A percentile compares a stretch with the other conserved stretches of the same genome.
Conservation (phyloP, 257 asterid genomes). For the Solanum ahanhuiri region DNA sequence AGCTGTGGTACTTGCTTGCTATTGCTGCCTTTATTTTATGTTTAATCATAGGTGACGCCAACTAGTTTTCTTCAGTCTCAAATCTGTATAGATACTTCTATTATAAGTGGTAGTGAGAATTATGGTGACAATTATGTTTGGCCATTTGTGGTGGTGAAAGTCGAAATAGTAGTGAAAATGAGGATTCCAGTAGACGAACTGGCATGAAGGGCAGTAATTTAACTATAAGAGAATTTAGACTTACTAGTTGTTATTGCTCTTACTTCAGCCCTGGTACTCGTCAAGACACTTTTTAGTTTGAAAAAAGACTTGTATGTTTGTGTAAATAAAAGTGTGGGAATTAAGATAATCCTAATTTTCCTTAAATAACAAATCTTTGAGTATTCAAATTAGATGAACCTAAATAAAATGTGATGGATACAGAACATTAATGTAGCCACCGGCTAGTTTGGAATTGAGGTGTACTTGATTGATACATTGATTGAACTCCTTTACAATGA, state of each 20-base stretch:
- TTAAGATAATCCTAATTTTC: neutral
- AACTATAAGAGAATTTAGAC: neutral
- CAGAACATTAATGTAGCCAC: neutral
- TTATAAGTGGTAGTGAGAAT: neutral
- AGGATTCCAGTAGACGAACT: neutral
- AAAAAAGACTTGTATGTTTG: neutral
- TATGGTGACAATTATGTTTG: neutral
- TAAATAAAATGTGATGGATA: neutral
- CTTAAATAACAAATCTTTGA: neutral
- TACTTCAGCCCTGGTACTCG: neutral
- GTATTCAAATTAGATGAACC: neutral
- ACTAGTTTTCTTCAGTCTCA: neutral
- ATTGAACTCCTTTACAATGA: neutral
- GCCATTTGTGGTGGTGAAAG: neutral
- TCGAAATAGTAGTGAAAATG: neutral
- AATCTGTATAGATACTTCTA: neutral
- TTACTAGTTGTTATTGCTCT: neutral
- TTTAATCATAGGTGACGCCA: neutral
- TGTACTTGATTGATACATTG: neutral
- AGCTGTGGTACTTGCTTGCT: neutral
- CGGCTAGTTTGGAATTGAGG: neutral
- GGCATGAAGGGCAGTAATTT: neutral
- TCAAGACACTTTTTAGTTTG: neutral
- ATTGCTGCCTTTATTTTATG: neutral
- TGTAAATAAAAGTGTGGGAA: neutral